Base-by-base conservation (phyloP, 139 green algal species). In the Trebouxia sp. region DNA sequence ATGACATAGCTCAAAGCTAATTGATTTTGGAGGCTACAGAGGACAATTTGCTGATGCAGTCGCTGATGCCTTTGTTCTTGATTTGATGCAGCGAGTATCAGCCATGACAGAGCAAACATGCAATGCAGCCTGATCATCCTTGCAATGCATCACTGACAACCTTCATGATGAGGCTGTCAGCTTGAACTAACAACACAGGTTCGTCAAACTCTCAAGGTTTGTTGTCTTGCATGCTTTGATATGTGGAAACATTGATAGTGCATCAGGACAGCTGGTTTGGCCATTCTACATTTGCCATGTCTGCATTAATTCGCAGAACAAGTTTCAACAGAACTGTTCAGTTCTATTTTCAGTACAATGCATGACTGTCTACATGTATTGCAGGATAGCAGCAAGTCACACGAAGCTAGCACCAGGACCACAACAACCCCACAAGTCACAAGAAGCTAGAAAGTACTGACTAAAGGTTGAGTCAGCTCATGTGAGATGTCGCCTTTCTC, bases 21-120 rank as follows among this genome's bases (percentile, higher is more conserved):
- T 38, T 11, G 8, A 67, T 67, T 67, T 67, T 67, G 56, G 12
- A 67, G 56, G 56, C 56, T 67, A 53, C 47, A 53, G 56, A 67
- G 56, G 56, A 67, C 56, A 67, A 67, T 38, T 67, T 39, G 28
- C 28, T 67, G 56, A 67, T 67, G 56, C 56, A 67, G n/a, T 39
- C 28, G 28, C 28, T 38, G n/a, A 41, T 67, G 56, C 28, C 56
- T 53, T 53, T 53, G 47, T 41, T 38, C 56, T 67, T 38, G 9
- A 38, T 9, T 39, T 41, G 56, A 15, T 67, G 56, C 28, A 67
- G 56, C 56, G 47, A 67, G 56, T 39, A 38, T 38, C 56, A 67
- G 56, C 56, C 56, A 67, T 14, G 56, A 67, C 56, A 67, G 56
- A 67, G 56, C n/a, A 67, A 38, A 41, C 28, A 38, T 67, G 56